A percentile compares a stretch with the other conserved stretches of the same genome.
Conservation (phyloP, 345 rosid species). For the Syzygium jambos region DNA sequence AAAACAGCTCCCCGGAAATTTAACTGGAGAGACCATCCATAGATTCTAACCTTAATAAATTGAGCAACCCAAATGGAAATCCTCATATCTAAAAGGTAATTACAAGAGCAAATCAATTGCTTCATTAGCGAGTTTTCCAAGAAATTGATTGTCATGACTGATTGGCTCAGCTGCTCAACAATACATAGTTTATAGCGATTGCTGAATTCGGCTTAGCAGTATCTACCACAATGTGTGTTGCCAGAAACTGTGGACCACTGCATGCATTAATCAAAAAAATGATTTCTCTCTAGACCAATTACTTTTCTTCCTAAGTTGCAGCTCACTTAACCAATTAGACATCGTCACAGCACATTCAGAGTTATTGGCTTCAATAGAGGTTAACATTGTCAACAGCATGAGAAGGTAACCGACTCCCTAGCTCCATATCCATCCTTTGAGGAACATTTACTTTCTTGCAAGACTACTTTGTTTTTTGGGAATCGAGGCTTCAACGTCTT, state of each 20-base stretch:
- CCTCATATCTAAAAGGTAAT: not conserved
- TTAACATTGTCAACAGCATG: not conserved
- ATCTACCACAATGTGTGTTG: not conserved
- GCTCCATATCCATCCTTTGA: not conserved
- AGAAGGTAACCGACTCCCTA: not conserved
- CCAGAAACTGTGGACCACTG: not conserved
- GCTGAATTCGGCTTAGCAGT: not conserved
- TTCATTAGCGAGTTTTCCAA: not conserved
- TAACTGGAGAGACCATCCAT: not conserved
- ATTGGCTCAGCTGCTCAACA: not conserved
- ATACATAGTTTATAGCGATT: not conserved
- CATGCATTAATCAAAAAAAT: not conserved
- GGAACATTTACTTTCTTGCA: not conserved
- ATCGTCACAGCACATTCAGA: not conserved
- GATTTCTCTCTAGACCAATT: not conserved
- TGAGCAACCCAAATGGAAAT: not conserved
- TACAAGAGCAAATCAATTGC: not conserved
- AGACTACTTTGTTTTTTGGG: not conserved
- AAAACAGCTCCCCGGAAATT: not conserved
- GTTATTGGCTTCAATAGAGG: not conserved
- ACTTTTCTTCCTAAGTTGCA: not conserved
- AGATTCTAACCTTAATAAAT: not conserved
- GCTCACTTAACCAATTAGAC: not conserved
- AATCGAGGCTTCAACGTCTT: not conserved
- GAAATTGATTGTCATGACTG: not conserved